These are phyloP conservation scores for Solanum pennellii DNA, from an alignment of 257 asterid species.

Conservation along the genomic window DNA sequence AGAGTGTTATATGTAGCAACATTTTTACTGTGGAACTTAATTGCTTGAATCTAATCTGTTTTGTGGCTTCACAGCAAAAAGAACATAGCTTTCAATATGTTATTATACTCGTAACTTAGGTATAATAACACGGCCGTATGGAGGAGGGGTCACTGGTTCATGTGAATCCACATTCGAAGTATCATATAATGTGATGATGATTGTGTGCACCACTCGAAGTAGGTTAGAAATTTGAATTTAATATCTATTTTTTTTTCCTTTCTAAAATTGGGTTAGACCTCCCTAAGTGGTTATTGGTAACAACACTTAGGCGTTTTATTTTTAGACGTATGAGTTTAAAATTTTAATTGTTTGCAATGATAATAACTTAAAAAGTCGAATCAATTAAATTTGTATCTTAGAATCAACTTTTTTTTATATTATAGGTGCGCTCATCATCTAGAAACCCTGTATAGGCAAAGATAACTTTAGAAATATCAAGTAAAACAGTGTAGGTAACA, in stretches of 20 bases:
- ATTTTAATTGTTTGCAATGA: background rate
- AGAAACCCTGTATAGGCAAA: background rate
- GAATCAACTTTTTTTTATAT: no score
- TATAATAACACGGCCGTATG: no score
- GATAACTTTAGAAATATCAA: background rate
- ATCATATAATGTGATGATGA: no score
- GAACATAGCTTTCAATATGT: background rate
- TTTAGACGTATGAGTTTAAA: background rate
- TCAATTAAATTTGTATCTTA: no score
- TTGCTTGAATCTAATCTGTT: background rate
- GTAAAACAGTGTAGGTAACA: background rate
- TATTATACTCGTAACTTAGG: background rate
- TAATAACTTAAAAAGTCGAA: no score
- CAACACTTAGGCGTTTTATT: background rate
- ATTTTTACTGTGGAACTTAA: background rate
- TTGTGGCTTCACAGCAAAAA: background rate
- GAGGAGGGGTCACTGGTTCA: no score
- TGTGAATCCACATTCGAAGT: no score
- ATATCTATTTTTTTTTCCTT: background rate
- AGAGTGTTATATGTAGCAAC: fast-evolving
- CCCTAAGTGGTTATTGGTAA: background rate
- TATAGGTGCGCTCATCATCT: no score
- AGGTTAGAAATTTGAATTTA: no score
- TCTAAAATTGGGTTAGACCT: background rate
- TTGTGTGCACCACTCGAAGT: no score